A percentile compares a stretch with the other conserved stretches of the same genome.
Conservation (phyloP, 2,329 filamentous ascomycete genomes). For the Dactylellina parvicollis region DNA sequence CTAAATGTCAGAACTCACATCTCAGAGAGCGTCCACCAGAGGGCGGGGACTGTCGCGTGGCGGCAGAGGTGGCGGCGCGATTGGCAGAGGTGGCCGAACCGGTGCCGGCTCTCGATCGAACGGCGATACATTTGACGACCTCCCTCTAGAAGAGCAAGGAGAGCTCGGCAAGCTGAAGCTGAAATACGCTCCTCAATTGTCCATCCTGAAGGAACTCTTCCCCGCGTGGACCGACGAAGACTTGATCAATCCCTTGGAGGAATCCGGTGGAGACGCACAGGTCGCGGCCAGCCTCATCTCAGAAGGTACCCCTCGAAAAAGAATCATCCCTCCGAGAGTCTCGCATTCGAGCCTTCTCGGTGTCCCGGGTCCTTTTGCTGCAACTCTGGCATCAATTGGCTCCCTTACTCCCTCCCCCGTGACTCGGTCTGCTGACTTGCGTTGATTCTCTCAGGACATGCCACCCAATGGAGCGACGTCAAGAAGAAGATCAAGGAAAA, state of each 20-base stretch:
- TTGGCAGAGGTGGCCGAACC: slow-evolving; percentile 75
- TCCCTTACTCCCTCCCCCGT: too few species aligned
- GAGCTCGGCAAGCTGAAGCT: slow-evolving; percentile 93
- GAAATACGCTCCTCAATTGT: slow-evolving; percentile 81
- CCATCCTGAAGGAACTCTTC: slow-evolving; percentile 89
- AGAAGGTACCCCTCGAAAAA: slow-evolving; percentile 71
- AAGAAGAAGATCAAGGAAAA: slow-evolving; percentile 81
- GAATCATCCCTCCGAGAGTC: too few species aligned
- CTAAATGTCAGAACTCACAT: slow-evolving; percentile 84
- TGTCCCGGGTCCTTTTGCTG: too few species aligned
- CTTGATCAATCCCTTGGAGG: slow-evolving; percentile 89
- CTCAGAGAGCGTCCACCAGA: slow-evolving; percentile 66
- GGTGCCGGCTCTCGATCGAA: slow-evolving; percentile 72
- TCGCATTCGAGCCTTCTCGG: too few species aligned
- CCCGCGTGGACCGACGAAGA: slow-evolving; percentile 95
- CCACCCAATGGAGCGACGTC: slow-evolving; percentile 86
- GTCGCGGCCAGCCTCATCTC: slow-evolving; percentile 80
- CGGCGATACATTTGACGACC: slow-evolving; percentile 69
- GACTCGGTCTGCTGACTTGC: slow-evolving; percentile 39
- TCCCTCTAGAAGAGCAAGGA: slow-evolving; percentile 73
- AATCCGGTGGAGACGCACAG: slow-evolving; percentile 82
- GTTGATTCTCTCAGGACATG: slow-evolving; percentile 70
- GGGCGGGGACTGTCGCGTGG: slow-evolving; percentile 91
- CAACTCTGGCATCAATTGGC: background rate
- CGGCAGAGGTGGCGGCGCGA: slow-evolving; percentile 74